A percentile compares a stretch with the other conserved stretches of the same genome.
phyloP scores from a whole-genome alignment of 2,329 filamentous ascomycete species.

The Mycosphaerella sp. region DNA sequence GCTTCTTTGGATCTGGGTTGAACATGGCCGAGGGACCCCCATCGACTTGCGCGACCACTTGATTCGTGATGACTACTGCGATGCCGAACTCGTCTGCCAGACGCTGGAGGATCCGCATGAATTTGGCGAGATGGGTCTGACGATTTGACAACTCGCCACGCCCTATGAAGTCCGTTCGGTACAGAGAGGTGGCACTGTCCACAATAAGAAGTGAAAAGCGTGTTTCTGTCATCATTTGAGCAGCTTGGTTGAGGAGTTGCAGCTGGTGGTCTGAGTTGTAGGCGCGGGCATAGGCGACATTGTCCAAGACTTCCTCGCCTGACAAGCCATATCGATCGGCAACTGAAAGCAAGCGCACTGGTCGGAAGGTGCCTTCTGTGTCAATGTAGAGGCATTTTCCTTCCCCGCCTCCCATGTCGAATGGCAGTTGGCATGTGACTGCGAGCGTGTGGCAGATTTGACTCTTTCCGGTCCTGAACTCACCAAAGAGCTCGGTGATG shows the following conservation, averaged over 20 bases:
- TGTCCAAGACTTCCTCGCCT: slow-evolving; percentile 95
- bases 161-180: slow-evolving; percentile 95
- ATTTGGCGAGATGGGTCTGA: slow-evolving; percentile 82
- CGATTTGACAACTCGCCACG: slow-evolving; percentile 92
- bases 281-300: slow-evolving; percentile 93
- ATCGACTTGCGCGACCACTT: slow-evolving; percentile 97
- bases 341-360: slow-evolving; percentile 82
- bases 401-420: slow-evolving; percentile 98
- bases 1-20: slow-evolving; percentile 98
- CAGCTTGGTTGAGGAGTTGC: slow-evolving; percentile 87
- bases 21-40: slow-evolving; percentile 97
- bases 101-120: slow-evolving; percentile 76
- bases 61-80: slow-evolving; percentile 96
- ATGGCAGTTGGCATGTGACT: slow-evolving; percentile 93
- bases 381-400: slow-evolving; percentile 99
- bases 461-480: slow-evolving; percentile 96
- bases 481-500: slow-evolving; percentile 96
- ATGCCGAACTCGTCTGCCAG: slow-evolving; percentile 82
- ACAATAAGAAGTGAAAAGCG: slow-evolving; percentile 93
- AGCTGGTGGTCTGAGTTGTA: slow-evolving; percentile 99
- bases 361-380: slow-evolving; percentile 92
- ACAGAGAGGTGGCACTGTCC: slow-evolving; percentile 90
- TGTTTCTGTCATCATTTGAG: slow-evolving; percentile 99
- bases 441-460: slow-evolving; percentile 98
- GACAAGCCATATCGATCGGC: slow-evolving; percentile 91